phyloP scores from a whole-genome alignment of 805 yeast genomes.

The Saccharomycopsis sp. region DNA sequence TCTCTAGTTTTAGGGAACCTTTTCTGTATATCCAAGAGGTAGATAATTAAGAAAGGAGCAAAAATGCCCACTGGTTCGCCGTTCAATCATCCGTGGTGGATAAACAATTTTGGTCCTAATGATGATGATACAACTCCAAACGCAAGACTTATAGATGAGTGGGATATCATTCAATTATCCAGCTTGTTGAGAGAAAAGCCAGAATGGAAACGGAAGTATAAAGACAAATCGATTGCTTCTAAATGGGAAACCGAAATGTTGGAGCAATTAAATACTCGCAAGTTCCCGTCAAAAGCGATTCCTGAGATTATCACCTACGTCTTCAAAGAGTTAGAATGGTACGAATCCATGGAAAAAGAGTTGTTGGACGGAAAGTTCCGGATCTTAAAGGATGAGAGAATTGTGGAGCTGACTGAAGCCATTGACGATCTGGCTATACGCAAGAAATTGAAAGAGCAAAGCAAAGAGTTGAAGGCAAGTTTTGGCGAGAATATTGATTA shows the following conservation, averaged over 20 bases:
- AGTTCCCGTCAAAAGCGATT: conserved; percentile 9
- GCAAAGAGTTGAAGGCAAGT: conserved; percentile 18
- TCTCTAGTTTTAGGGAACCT: too few species aligned
- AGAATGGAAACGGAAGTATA: conserved; percentile 28
- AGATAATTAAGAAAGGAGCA: too few species aligned
- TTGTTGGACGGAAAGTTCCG: conserved; percentile 19
- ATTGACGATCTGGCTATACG: conserved; percentile 19
- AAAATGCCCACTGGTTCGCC: background rate
- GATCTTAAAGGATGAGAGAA: conserved; percentile 25
- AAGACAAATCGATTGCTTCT: conserved; percentile 23
- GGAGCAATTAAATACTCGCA: conserved; percentile 9
- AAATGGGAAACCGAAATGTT: conserved; percentile 29
- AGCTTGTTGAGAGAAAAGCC: conserved; percentile 26
- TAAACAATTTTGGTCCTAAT: background rate
- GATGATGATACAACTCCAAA: background rate
- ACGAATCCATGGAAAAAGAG: conserved; percentile 19
- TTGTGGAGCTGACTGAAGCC: conserved; percentile 23
- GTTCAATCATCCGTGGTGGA: background rate
- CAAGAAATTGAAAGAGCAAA: conserved; percentile 17
- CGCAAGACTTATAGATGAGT: conserved; percentile 18
- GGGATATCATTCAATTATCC: conserved; percentile 23
- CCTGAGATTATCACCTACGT: conserved; percentile 27
- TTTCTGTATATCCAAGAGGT: too few species aligned
- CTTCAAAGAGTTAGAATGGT: conserved; percentile 30
- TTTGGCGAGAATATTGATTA: conserved; percentile 27